Base-by-base conservation (phyloP, 2,329 filamentous ascomycete species). In the Pseudonectria foliicola region DNA sequence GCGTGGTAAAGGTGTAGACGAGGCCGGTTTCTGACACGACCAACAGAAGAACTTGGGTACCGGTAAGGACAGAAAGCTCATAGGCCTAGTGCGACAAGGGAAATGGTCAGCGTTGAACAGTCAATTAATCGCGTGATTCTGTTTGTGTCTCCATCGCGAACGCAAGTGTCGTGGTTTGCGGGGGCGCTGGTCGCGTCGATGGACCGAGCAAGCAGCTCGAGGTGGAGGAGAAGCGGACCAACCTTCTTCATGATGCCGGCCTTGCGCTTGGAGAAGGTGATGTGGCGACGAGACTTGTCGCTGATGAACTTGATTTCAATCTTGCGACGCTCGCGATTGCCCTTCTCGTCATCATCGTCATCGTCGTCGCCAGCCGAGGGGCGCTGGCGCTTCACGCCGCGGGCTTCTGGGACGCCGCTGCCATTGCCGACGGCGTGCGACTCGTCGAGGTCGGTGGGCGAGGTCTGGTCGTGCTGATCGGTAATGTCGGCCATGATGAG, bases 211-310 rank as follows among this genome's bases (percentile, higher is more conserved):
- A 16, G 33, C 24, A 29, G 23, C 10, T 10, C 12, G 31, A 14
- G 14, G 34, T 28, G 25, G 28, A 29, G 31, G 24, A 23, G 27
- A 30, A 31, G 27, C 16, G 23, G 8, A 73, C 80, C 52, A 62
- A 95, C 92, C 88, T 96, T 96, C 77, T 98, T 96, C 92, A 98
- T 96, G 66, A 98, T 96, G 54, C 92, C 92, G 37, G 92, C 92
- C 74, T 98, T 98, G 64, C 92, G 87, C 80, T 98, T 98, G 53
- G 90, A 96, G 66, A 98, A 96, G 56, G 92, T 96, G 62, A 96
- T 98, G 72, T 98, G 92, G 45, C 92, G 85, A 69, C 92, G 88
- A 69, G 90, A 96, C 74, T 98, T 98, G 70, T 98, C 92, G 67
- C 89, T 90, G 66, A 98, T 98, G 71, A 98, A 98, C 77, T 98